Evolutionary conservation across 2,329 filamentous ascomycete genomes (phyloP), one percentile per base, ranked within the genome.

Genomic region (Xylariaceae sp.): DNA sequence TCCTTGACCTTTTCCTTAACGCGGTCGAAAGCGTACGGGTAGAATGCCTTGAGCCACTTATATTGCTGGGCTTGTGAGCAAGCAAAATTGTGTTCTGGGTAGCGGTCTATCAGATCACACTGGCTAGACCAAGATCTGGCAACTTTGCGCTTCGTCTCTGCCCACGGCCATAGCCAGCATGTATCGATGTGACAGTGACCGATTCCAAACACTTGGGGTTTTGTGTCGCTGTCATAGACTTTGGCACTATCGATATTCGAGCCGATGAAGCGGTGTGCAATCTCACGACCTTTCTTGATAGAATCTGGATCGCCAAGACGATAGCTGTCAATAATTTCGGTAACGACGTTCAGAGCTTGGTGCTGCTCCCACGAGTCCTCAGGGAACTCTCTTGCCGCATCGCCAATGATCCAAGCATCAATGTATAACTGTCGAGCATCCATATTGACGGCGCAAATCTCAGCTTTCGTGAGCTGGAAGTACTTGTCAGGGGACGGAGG

Each of bases 121-220:
- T 98, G 93, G 64, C 89, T 97, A 2, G 89, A 92, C 93, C 93
- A 98, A 8, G 91, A 96, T 37, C 93, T 82, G 17, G 86, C 91
- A 22, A 97, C 86, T 72, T 98, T 98, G 60, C 93, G 86, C 71
- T 94, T 96, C 0, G 93, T 97, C 72, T 98, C 93, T 8, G 86
- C 93, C 80, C 90, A 98, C 0, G 93, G 93, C 93, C 93, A 98
- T 27, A 98, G 76, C 93, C 93, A 98, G 68, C 92, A 96, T 22
- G 86, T 95, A 68, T 97, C 93, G 55, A 98, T 98, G 67, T 98
- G 93, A 58, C 93, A 98, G 65, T 98, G 89, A 0, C 93, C 93
- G 54, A 97, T 92, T 27, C 83, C 92, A 57, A 82, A 93, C 3
- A 97, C 88, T 48, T 94, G 76, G 2, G 88, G 81, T 25, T 85